A percentile compares a stretch with the other conserved stretches of the same genome.
These are phyloP conservation scores for Corymbia citriodora DNA, from an alignment of 441 rosid genomes.

Conservation along the genomic window DNA sequence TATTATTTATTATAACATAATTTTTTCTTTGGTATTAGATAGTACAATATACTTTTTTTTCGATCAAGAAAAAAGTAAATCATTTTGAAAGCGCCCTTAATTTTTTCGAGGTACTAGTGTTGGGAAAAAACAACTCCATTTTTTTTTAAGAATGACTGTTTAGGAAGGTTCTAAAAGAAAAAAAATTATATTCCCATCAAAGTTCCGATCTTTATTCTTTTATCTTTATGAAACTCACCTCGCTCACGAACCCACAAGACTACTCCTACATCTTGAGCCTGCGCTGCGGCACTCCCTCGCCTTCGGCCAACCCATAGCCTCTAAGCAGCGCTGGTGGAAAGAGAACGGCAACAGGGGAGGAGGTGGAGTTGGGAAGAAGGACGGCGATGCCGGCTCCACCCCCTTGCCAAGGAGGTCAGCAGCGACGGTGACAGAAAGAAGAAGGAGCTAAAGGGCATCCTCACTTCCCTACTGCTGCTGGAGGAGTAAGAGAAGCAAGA, in stretches of 20 bases:
- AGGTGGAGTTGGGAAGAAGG: not conserved
- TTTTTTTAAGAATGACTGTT: too few relatives aligned
- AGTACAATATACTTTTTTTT: too few relatives aligned
- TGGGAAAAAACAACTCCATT: too few relatives aligned
- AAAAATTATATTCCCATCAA: not conserved
- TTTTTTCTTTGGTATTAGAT: too few relatives aligned
- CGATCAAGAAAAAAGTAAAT: too few relatives aligned
- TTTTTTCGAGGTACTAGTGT: too few relatives aligned
- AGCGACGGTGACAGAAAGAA: slow-evolving; percentile 8
- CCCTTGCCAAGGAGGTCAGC: not conserved
- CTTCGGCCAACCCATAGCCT: not conserved
- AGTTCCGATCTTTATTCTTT: not conserved
- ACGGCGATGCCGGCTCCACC: not conserved
- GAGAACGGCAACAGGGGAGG: not conserved
- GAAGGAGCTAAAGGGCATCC: slow-evolving; percentile 52
- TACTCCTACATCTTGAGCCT: too few relatives aligned
- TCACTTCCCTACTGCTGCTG: slow-evolving; percentile 53
- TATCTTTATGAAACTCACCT: slow-evolving; percentile 20
- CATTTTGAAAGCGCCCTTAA: too few relatives aligned
- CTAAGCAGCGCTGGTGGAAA: not conserved
- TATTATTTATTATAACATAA: too few relatives aligned
- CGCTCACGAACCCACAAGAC: not conserved
- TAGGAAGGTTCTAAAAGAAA: too few relatives aligned
- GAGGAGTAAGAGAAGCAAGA: slow-evolving; percentile 60
- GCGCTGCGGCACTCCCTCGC: too few relatives aligned